phyloP scores from a whole-genome alignment of 108 stramenopile genomes.

The Nannochloropsis gaditana region DNA sequence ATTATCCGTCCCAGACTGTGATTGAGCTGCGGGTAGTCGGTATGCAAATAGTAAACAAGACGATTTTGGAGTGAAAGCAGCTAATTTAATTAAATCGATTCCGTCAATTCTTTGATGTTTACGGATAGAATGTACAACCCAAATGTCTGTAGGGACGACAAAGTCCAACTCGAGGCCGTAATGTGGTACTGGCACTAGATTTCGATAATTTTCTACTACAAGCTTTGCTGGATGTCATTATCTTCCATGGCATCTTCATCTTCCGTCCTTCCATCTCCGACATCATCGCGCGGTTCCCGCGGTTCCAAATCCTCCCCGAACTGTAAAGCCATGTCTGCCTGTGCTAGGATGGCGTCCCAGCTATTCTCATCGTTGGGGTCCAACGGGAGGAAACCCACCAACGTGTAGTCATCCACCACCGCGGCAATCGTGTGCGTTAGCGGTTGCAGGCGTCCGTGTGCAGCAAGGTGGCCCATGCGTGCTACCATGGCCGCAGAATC shows the following conservation, averaged over 20 bases:
- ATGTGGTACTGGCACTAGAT: too few relatives aligned
- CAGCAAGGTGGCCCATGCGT: not conserved
- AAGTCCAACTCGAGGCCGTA: too few relatives aligned
- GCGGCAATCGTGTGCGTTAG: conserved; percentile 64
- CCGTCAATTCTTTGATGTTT: too few relatives aligned
- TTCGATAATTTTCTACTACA: not conserved
- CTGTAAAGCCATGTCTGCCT: conserved; percentile 78
- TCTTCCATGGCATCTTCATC: not conserved
- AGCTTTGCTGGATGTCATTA: not conserved
- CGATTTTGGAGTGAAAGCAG: too few relatives aligned
- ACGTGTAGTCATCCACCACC: conserved; percentile 81
- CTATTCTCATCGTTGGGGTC: conserved; percentile 82
- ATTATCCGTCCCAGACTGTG: too few relatives aligned
- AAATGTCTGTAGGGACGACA: too few relatives aligned
- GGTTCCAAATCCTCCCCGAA: conserved; percentile 84
- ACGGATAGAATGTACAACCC: too few relatives aligned
- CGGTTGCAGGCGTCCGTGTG: conserved; percentile 29
- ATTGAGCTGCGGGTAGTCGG: too few relatives aligned
- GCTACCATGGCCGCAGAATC: conserved; percentile 18
- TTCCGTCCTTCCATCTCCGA: not conserved
- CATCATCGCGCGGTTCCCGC: not conserved
- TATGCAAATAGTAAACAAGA: too few relatives aligned
- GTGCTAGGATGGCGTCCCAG: conserved; percentile 63
- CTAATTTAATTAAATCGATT: too few relatives aligned
- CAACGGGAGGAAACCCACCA: conserved; percentile 82